Percentiles rank a stretch among this genome's conserved stretches.
These are phyloP conservation scores for Pleurotus giganteus DNA, from an alignment of 768 basidiomycete genomes.

Conservation along the genomic window DNA sequence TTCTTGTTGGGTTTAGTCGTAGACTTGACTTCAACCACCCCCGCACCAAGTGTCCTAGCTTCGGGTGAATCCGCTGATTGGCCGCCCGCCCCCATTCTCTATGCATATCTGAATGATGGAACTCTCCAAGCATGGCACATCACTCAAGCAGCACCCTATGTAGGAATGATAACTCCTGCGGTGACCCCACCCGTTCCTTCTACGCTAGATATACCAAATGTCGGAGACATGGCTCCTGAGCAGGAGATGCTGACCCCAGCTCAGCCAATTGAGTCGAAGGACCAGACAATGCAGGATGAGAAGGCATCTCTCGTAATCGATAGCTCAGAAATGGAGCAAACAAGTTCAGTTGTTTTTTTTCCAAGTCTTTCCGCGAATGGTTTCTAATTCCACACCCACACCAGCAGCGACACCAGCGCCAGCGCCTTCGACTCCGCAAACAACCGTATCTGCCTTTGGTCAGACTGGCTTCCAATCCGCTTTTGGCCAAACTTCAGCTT, in stretches of 20 bases:
- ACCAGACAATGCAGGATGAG: not conserved
- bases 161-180: constrained; percentile 45
- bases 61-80: constrained; percentile 9
- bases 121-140: constrained; percentile 73
- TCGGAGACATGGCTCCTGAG: constrained; percentile 10
- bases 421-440: not conserved
- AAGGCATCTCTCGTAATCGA: not conserved
- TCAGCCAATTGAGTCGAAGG: not conserved
- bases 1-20: constrained; percentile 60
- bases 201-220: constrained; percentile 20
- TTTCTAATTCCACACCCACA: constrained; percentile 2
- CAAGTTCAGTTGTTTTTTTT: not conserved
- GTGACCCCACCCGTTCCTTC: constrained; percentile 13
- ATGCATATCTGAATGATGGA: constrained; percentile 77
- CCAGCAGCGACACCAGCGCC: not conserved
- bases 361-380: not conserved
- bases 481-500: constrained; percentile 24
- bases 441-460: not conserved
- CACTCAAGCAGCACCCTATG: constrained; percentile 48
- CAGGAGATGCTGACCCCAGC: constrained; percentile 7
- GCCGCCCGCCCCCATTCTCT: constrained; percentile 54
- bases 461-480: constrained; percentile 8
- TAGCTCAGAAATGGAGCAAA: not conserved
- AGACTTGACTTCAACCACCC: constrained; percentile 50
- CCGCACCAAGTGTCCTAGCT: constrained; percentile 1